Evolutionary conservation across 2,329 filamentous ascomycete species (phyloP).

Genomic region (Aspergillus flavus): DNA sequence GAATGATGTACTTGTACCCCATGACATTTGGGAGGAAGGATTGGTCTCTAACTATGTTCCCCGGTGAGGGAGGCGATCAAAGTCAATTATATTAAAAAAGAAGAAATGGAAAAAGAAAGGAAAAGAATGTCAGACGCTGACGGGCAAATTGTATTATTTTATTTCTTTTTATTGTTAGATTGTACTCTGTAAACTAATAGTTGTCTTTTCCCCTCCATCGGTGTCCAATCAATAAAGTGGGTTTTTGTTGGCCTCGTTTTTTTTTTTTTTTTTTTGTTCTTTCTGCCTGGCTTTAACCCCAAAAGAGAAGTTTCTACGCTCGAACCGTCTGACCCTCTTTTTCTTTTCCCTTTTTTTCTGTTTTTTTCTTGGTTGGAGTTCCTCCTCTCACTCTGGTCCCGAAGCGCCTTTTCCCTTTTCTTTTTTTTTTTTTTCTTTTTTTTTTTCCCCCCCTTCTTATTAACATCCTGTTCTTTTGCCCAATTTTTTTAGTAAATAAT

Average conservation of each 20-base stretch:
- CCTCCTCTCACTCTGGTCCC: not conserved
- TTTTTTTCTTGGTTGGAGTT: not conserved
- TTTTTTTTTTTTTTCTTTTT: slow-evolving; percentile 16
- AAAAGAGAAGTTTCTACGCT: slow-evolving; percentile 3
- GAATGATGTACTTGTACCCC: not conserved
- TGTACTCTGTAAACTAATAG: not conserved
- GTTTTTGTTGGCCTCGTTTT: not conserved
- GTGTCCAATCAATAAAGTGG: not conserved
- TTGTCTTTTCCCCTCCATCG: not conserved
- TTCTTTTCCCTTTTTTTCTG: slow-evolving; percentile 7
- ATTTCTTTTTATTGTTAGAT: not conserved
- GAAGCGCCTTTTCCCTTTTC: not conserved
- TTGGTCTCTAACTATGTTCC: not conserved
- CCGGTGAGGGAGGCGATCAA: not conserved
- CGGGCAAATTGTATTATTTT: not conserved
- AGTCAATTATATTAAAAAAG: slow-evolving; percentile 4
- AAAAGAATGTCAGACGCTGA: not conserved
- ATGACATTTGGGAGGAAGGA: not conserved
- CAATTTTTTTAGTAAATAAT: slow-evolving; percentile 39
- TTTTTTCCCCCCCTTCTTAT: slow-evolving; percentile 19
- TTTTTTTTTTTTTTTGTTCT: slow-evolving; percentile 3
- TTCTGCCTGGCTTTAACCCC: not conserved
- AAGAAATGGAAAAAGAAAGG: not conserved
- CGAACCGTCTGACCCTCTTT: slow-evolving; percentile 6
- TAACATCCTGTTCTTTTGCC: slow-evolving; percentile 30